phyloP scores from a whole-genome alignment of 768 basidiomycete species.

The Trametes cubensis region DNA sequence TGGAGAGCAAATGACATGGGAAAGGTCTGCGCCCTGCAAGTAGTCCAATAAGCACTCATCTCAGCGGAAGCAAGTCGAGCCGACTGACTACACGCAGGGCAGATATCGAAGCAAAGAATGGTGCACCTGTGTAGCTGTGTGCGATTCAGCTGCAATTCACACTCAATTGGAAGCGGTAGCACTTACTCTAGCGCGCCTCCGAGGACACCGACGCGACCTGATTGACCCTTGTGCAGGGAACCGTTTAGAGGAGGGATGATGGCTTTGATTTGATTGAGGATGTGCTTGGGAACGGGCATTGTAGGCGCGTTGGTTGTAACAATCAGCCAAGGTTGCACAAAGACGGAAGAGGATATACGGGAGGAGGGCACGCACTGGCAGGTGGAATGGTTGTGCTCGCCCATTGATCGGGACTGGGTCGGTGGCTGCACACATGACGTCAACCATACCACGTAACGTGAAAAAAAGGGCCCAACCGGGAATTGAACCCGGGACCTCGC shows the following conservation, averaged over 20 bases:
- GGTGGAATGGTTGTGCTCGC: too few relatives aligned
- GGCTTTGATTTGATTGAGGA: constrained; percentile 73
- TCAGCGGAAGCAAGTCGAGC: too few relatives aligned
- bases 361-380: too few relatives aligned
- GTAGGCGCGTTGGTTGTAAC: not conserved
- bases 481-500: constrained; percentile 21
- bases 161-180: not conserved
- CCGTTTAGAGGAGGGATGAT: constrained; percentile 91
- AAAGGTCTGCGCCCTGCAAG: constrained; percentile 83
- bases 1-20: constrained; percentile 97
- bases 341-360: too few relatives aligned
- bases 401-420: too few relatives aligned
- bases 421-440: constrained; percentile 8
- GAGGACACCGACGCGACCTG: constrained; percentile 92
- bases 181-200: constrained; percentile 92
- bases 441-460: not conserved
- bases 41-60: not conserved
- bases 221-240: constrained; percentile 93
- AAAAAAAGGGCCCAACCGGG: constrained; percentile 19
- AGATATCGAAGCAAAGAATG: constrained; percentile 92
- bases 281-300: constrained; percentile 64
- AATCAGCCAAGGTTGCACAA: not conserved
- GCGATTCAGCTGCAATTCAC: not conserved
- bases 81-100: constrained; percentile 77
- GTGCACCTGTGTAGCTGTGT: constrained; percentile 91